Evolutionary conservation across 2,329 filamentous ascomycete species (phyloP), one percentile per base, ranked within the genome.

Genomic region (Diaporthe caulivora): DNA sequence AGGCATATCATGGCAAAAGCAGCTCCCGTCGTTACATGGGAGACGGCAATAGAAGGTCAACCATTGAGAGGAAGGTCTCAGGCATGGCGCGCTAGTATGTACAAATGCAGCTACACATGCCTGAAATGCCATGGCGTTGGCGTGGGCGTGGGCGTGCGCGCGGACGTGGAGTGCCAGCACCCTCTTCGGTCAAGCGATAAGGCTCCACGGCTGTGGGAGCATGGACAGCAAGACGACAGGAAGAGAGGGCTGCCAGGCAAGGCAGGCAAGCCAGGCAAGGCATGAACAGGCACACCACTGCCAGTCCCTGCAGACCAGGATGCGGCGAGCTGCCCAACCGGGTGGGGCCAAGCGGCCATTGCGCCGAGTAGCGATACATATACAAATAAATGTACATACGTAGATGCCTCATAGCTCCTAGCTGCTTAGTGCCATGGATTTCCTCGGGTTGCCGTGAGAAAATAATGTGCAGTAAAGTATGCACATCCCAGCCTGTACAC

Each of bases 171-270:
- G n/a, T 13, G 11, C 37, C 37, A 40, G 37, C 7, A 40, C 37
- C 26, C 18, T 49, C 21, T 47, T n/a, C 17, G n/a, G 17, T 26
- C 7, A 26, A 51, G 62, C 62, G 62, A 67, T 67, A 67, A 67
- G 62, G 13, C 29, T 26, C 31, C 26, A 51, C 47, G 42, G 3
- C 29, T 31, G 29, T 51, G 47, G 13, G 62, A 26, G 62, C 37
- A 10, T 9, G 34, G 34, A 34, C 34, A 34, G 34, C 34, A 5
- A 34, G 34, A 5, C 34, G 8, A 24, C 24, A 31, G 53, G 13
- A 15, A 21, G 24, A 24, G 31, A 11, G 29, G 26, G 26, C 51
- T 31, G 51, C 15, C 40, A 47, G 37, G 40, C 40, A 9, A 62
- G 40, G 40, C 58, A 62, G 7, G 44, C 60, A 65, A 26, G 40